Percentiles rank a stretch among this genome's conserved stretches.
These are phyloP conservation scores for Nothopassalora personata DNA, from an alignment of 2,329 filamentous ascomycete genomes.

Conservation along the genomic window DNA sequence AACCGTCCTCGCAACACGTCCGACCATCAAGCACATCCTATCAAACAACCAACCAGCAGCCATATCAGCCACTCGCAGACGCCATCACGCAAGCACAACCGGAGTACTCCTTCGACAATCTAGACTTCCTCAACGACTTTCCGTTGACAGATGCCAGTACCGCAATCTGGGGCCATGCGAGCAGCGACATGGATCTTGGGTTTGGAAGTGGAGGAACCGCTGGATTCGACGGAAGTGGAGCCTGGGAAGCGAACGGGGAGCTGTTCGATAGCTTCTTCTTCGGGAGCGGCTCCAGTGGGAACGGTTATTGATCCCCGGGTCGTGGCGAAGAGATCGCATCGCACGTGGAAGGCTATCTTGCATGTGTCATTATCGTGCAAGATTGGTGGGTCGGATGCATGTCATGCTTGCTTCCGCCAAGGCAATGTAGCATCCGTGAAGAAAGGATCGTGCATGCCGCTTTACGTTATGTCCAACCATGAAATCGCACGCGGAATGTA, in stretches of 20 bases:
- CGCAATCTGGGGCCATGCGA: conserved; percentile 14
- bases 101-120: conserved; percentile 38
- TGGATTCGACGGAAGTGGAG: conserved; percentile 33
- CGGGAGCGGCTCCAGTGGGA: conserved; percentile 40
- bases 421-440: not conserved
- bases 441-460: not conserved
- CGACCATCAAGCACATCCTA: conserved; percentile 20
- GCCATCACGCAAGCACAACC: conserved; percentile 20
- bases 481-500: too few relatives aligned
- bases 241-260: conserved; percentile 51
- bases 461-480: too few relatives aligned
- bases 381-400: not conserved
- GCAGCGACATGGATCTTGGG: conserved; percentile 52
- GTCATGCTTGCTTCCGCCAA: not conserved
- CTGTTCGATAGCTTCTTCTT: conserved; percentile 69
- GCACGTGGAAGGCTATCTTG: not conserved
- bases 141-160: conserved; percentile 40
- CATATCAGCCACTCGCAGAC: conserved; percentile 15
- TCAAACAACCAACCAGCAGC: conserved; percentile 28
- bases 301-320: not conserved
- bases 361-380: not conserved
- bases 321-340: not conserved
- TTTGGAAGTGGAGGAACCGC: conserved; percentile 35
- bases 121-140: conserved; percentile 53
- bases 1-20: not conserved